Conservation (phyloP, 306 rosid genomes). For the Casuarina cunninghamiana region DNA sequence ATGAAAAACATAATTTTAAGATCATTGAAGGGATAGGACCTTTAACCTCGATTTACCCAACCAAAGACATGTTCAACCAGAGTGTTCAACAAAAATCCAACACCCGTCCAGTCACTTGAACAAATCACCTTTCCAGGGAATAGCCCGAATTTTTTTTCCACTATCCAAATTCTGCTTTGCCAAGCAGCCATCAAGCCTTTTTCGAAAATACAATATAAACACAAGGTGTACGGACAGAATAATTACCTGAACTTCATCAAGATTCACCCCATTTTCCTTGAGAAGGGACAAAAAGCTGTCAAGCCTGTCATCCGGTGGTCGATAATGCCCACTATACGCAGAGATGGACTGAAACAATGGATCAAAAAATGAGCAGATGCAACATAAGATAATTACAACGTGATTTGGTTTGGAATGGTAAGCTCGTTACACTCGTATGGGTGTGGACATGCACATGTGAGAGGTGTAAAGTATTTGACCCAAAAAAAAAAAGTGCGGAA, state of each 20-base stretch:
- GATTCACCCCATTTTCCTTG: constrained; percentile 69
- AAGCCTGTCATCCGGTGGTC: constrained; percentile 79
- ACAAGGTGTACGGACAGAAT: constrained; percentile 18
- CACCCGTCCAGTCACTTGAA: neutral
- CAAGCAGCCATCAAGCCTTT: constrained; percentile 3
- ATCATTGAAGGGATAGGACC: neutral
- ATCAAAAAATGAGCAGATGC: constrained; percentile 31
- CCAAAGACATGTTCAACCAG: neutral
- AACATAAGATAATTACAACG: neutral
- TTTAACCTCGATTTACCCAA: constrained; percentile 1
- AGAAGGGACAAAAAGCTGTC: constrained; percentile 63
- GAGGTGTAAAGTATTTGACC: neutral
- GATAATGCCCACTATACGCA: constrained; percentile 94
- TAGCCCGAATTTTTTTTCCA: neutral
- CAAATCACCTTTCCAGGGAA: constrained; percentile 4
- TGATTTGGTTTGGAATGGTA: neutral
- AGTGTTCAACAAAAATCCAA: neutral
- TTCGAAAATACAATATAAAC: neutral
- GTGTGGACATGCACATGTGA: too few relatives aligned
- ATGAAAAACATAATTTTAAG: constrained; percentile 13
- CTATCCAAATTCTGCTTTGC: constrained; percentile 3
- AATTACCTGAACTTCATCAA: constrained; percentile 75
- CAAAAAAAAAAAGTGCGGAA: neutral
- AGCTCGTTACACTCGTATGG: constrained; percentile 7
- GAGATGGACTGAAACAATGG: constrained; percentile 73